Percentiles rank a stretch among this genome's conserved stretches.
Conservation (phyloP, 306 rosid genomes). For the Medicago ruthenica region DNA sequence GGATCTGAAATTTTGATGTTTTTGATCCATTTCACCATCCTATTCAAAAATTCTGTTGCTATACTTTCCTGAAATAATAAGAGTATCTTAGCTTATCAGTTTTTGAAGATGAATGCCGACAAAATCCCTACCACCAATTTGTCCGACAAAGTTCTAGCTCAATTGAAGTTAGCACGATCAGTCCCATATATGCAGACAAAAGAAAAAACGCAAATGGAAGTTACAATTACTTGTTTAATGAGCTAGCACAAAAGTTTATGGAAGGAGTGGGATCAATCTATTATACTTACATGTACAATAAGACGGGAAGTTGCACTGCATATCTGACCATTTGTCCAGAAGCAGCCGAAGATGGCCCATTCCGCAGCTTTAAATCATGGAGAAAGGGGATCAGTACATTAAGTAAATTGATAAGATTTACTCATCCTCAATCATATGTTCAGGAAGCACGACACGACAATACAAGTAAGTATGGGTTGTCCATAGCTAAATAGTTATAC, state of each 20-base stretch:
- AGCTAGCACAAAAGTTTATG: conserved; percentile 11
- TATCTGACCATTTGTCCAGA: conserved; percentile 99
- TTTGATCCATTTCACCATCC: conserved; percentile 79
- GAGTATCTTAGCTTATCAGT: conserved; percentile 34
- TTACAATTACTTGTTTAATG: conserved; percentile 11
- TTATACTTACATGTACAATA: conserved; percentile 77
- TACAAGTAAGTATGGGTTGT: conserved; percentile 17
- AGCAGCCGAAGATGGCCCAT: conserved; percentile 91
- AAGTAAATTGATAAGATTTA: conserved; percentile 13
- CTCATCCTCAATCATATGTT: conserved; percentile 22
- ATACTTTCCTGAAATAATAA: conserved; percentile 79
- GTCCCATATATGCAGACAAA: conserved; percentile 3
- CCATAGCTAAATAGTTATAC: conserved; percentile 26
- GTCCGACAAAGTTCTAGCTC: conserved; percentile 20
- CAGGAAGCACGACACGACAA: neutral
- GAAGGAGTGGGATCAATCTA: conserved; percentile 30
- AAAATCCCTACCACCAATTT: conserved; percentile 27
- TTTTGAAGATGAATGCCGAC: conserved; percentile 27
- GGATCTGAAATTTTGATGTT: conserved; percentile 96
- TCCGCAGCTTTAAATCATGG: conserved; percentile 81
- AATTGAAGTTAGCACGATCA: conserved; percentile 20
- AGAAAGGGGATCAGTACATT: conserved; percentile 31
- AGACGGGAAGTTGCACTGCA: conserved; percentile 99
- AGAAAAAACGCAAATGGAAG: neutral
- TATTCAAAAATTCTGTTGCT: conserved; percentile 75